These are phyloP conservation scores for Lactarius hatsudake DNA, from an alignment of 768 basidiomycete species.

Conservation along the genomic window DNA sequence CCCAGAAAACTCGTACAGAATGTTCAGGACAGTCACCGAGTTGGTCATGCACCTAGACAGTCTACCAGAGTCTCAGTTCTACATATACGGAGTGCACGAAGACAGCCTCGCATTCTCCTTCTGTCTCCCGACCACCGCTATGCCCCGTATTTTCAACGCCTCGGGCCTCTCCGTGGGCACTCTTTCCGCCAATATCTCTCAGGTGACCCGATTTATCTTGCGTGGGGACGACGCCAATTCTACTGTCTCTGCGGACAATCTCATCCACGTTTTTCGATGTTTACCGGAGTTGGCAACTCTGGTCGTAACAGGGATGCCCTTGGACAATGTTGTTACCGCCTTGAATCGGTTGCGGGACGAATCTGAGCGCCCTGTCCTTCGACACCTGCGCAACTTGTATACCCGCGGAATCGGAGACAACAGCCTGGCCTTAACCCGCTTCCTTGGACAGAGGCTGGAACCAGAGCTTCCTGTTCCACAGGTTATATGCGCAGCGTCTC, in stretches of 20 bases:
- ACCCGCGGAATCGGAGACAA: slow-evolving; percentile 20
- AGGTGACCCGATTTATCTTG: slow-evolving; percentile 16
- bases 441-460: slow-evolving; percentile 23
- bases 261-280: slow-evolving; percentile 17
- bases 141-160: slow-evolving; percentile 10
- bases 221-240: slow-evolving; percentile 22
- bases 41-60: slow-evolving; percentile 24
- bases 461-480: slow-evolving; percentile 23
- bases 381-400: slow-evolving; percentile 12
- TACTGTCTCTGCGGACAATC: slow-evolving; percentile 14
- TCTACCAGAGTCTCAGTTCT: slow-evolving; percentile 21
- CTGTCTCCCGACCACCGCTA: slow-evolving; percentile 18
- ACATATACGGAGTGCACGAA: slow-evolving; percentile 18
- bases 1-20: slow-evolving; percentile 8
- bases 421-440: slow-evolving; percentile 11
- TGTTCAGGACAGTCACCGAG: slow-evolving; percentile 17
- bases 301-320: slow-evolving; percentile 19
- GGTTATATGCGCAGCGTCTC: slow-evolving; percentile 13
- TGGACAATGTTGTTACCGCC: slow-evolving; percentile 19
- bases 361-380: slow-evolving; percentile 14
- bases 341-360: slow-evolving; percentile 20
- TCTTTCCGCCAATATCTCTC: slow-evolving; percentile 18
- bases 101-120: slow-evolving; percentile 18
- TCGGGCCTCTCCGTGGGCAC: slow-evolving; percentile 13
- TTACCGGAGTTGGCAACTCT: slow-evolving; percentile 22